A percentile compares a stretch with the other conserved stretches of the same genome.
Conservation (phyloP, 306 rosid species). For the Lathyrus oleraceus region DNA sequence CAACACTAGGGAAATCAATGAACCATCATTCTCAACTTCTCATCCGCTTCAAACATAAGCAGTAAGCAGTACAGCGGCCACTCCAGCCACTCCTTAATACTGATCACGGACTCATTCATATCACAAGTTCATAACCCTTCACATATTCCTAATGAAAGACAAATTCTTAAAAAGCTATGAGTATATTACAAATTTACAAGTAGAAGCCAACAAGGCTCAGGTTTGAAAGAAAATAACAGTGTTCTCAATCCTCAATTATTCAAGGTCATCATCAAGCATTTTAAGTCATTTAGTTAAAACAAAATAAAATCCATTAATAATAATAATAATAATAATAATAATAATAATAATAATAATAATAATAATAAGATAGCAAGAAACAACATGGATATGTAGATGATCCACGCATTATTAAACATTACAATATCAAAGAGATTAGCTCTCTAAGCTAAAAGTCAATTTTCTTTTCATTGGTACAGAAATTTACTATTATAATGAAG, state of each 20-base stretch:
- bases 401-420: slow-evolving; percentile 16
- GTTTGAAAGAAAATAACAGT: not conserved
- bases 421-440: not conserved
- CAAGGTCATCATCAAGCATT: slow-evolving; percentile 17
- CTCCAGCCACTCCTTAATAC: not conserved
- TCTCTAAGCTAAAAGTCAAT: too few species aligned
- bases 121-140: slow-evolving; percentile 5
- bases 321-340: not conserved
- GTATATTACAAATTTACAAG: slow-evolving; percentile 29
- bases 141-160: slow-evolving; percentile 19
- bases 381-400: slow-evolving; percentile 28
- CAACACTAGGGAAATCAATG: too few species aligned
- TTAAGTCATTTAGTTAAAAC: not conserved
- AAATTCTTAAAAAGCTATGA: not conserved
- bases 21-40: too few species aligned
- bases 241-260: slow-evolving; percentile 18
- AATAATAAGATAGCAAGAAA: slow-evolving; percentile 1
- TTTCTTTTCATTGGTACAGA: too few species aligned
- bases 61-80: too few species aligned
- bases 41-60: too few species aligned
- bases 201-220: slow-evolving; percentile 1
- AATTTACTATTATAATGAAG: slow-evolving; percentile 39
- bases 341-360: not conserved
- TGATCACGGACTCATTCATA: slow-evolving; percentile 26
- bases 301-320: not conserved